These are phyloP conservation scores for Suhomyces anneliseae DNA, from an alignment of 1,139 yeast genomes.

Conservation along the genomic window DNA sequence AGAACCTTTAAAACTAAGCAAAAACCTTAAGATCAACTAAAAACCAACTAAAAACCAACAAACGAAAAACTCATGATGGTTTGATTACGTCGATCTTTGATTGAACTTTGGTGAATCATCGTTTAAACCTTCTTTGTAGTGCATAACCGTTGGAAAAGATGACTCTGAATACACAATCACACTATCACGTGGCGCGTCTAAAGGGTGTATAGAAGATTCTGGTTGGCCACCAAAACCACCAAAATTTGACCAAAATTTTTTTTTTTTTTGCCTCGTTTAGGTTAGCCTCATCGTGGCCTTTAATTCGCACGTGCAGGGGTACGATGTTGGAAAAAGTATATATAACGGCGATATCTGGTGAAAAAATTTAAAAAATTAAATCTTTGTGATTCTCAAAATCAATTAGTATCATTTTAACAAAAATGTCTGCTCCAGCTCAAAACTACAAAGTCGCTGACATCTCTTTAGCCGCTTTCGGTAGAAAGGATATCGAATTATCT, in stretches of 20 bases:
- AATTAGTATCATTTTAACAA: neutral
- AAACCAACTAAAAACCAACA: neutral
- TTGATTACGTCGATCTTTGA: too few relatives aligned
- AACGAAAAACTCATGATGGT: too few relatives aligned
- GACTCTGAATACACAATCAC: too few relatives aligned
- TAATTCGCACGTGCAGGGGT: neutral
- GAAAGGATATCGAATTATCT: constrained; percentile 98
- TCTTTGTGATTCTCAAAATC: too few relatives aligned
- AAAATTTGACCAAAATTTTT: too few relatives aligned
- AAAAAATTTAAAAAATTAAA: too few relatives aligned
- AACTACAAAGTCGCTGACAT: constrained; percentile 98
- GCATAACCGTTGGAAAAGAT: too few relatives aligned
- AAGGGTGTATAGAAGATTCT: too few relatives aligned
- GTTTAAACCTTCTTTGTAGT: too few relatives aligned
- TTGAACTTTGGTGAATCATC: too few relatives aligned
- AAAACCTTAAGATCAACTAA: neutral
- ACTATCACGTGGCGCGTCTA: too few relatives aligned
- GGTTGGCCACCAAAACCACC: neutral
- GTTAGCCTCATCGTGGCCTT: neutral
- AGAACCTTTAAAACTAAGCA: neutral
- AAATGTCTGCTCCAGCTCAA: constrained; percentile 18
- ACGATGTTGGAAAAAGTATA: neutral
- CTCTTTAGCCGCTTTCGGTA: constrained; percentile 99
- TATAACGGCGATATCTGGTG: neutral
- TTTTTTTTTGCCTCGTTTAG: neutral